Conservation (phyloP, 2,329 filamentous ascomycete species). For the Boeremia exigua region DNA sequence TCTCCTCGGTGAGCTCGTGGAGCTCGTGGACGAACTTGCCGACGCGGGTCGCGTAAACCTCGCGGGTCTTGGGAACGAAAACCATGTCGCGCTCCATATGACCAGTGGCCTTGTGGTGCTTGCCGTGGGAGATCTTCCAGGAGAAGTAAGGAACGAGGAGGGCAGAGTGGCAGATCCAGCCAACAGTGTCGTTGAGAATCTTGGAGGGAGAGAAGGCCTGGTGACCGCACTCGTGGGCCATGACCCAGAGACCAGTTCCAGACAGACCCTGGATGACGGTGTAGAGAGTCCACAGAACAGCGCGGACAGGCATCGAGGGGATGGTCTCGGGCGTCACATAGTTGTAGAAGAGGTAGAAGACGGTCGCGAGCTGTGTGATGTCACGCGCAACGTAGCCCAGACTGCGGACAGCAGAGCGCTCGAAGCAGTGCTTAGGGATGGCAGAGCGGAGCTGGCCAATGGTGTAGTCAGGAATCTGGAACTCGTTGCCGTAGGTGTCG, state of each 20-base stretch:
- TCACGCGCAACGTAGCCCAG: slow-evolving; percentile 87
- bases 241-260: slow-evolving; percentile 91
- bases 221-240: slow-evolving; percentile 98
- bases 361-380: slow-evolving; percentile 71
- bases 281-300: slow-evolving; percentile 69
- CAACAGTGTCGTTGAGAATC: slow-evolving; percentile 86
- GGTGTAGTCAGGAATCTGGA: slow-evolving; percentile 91
- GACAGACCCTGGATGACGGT: slow-evolving; percentile 90
- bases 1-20: slow-evolving; percentile 90
- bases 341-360: slow-evolving; percentile 88
- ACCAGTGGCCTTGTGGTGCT: slow-evolving; percentile 99
- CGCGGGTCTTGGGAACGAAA: slow-evolving; percentile 90
- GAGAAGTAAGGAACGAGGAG: slow-evolving; percentile 97
- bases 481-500: slow-evolving; percentile 94
- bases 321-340: slow-evolving; percentile 86
- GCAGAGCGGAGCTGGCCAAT: slow-evolving; percentile 98
- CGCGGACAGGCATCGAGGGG: slow-evolving; percentile 71
- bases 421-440: slow-evolving; percentile 96
- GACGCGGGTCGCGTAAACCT: slow-evolving; percentile 76
- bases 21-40: slow-evolving; percentile 81
- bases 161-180: slow-evolving; percentile 87
- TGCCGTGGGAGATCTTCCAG: slow-evolving; percentile 99
- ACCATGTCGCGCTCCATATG: slow-evolving; percentile 99
- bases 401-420: slow-evolving; percentile 78
- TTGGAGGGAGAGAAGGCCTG: slow-evolving; percentile 95